Evolutionary conservation across 108 stramenopile genomes (phyloP), one percentile per base, ranked within the genome.

Genomic region (Chaetoceros muelleri): DNA sequence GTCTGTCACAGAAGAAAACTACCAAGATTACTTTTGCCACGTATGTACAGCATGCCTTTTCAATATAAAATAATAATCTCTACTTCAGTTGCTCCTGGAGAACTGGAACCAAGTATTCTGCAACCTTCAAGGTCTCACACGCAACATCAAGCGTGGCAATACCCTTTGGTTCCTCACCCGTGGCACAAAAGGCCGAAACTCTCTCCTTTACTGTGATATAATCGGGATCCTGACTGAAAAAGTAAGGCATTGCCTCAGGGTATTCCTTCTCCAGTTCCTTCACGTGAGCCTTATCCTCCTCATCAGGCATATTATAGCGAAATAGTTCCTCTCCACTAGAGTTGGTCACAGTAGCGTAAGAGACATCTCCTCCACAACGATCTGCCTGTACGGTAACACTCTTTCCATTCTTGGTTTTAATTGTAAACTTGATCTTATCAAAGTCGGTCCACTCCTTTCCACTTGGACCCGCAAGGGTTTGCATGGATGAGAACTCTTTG

Each of bases 161-260:
- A 27, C 91, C 94, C 53, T 72, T 71, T 8, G 94, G 72, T 47
- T 73, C 74, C 3, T 66, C 72, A 30, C 89, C 94, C 0, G 73
- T 76, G 44, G 73, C 87, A 61, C 82, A 82, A 53, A 75, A 65
- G 31, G 67, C 57, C 17, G 87, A 76, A 40, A 90, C 87, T 28
- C 84, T 71, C 63, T 95, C 89, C 75, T 95, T 95, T 44, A 95
- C 89, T 0, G 94, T 95, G 66, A 91, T 85, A 66, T 95, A 95
- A 82, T 95, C 94, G 23, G 91, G 90, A 71, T 95, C 89, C 55
- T 95, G 94, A 22, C 75, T 72, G 74, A 91, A 91, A 75, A 95
- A 95, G 66, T 95, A 95, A 8, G 94, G 89, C 90, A 93, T 95
- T 49, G 87, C 89, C 51, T 82, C 86, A 19, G 94, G 94, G 66